Evolutionary conservation across 805 yeast species (phyloP).

Genomic region (Lachancea waltii): DNA sequence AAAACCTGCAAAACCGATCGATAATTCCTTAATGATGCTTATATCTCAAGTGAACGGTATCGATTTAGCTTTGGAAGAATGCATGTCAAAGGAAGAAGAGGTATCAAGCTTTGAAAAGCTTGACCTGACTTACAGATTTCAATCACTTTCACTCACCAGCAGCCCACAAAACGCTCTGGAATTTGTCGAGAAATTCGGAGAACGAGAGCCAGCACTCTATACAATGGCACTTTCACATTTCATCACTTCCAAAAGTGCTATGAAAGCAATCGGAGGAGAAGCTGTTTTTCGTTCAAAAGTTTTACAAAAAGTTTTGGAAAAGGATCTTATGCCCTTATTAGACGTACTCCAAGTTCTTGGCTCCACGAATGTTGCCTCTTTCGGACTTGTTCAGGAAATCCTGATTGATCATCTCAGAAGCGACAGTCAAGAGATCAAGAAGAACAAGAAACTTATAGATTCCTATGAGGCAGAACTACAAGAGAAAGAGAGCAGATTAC

Average conservation of each 20-base stretch:
- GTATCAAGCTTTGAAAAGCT: conserved; percentile 38
- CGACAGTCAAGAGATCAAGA: conserved; percentile 59
- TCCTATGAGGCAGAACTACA: conserved; percentile 64
- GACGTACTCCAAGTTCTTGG: conserved; percentile 71
- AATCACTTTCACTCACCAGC: conserved; percentile 53
- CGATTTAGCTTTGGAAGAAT: conserved; percentile 41
- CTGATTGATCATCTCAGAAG: conserved; percentile 53
- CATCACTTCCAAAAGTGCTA: conserved; percentile 47
- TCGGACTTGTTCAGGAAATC: conserved; percentile 67
- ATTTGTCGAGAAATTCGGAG: conserved; percentile 54
- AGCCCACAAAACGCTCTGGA: conserved; percentile 53
- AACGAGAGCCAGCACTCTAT: conserved; percentile 56
- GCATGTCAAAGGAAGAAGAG: conserved; percentile 32
- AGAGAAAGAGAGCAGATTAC: conserved; percentile 47
- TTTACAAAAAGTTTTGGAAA: conserved; percentile 45
- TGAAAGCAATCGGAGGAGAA: conserved; percentile 45
- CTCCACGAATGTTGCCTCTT: conserved; percentile 52
- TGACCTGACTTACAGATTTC: conserved; percentile 38
- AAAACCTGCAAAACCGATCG: conserved; percentile 14
- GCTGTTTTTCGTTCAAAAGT: conserved; percentile 41
- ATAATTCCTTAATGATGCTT: conserved; percentile 31
- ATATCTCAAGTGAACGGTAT: conserved; percentile 38
- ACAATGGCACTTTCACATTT: conserved; percentile 58
- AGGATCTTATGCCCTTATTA: conserved; percentile 58
- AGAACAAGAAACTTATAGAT: conserved; percentile 57